Base-by-base conservation (phyloP, 192 early-diverging fungal species). In the Podila minutissima region DNA sequence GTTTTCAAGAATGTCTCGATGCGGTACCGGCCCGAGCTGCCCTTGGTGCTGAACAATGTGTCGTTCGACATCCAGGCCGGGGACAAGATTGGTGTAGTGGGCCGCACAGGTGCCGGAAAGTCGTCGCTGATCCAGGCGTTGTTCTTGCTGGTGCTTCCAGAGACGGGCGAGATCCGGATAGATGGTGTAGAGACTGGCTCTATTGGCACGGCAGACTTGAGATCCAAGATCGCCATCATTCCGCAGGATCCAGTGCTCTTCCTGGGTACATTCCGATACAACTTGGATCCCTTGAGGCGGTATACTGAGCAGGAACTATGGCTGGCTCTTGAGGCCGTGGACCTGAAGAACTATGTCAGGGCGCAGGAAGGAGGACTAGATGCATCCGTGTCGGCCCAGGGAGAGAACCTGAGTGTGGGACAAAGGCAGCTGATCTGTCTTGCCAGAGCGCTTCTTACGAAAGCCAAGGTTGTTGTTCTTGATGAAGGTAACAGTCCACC, bases 11-110 rank as follows among this genome's bases (percentile, higher is more conserved):
- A 94, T 57, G 85, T 99, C 10, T 79, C 87, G 17, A 81, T 96
- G 61, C 85, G 90, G 57, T 97, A 98, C 59, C 86, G 91, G 13
- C 83, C 88, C 31, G 91, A 88, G 2, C 53, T 74, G 3, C 84
- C 86, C 22, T 89, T 86, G 1, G 95, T 97, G 4, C 83, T 98
- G 19, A 94, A 90, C 48, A 81, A 85, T 26, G 79, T 99, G 22
- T 88, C 88, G 17, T 90, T 97, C 57, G 28, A 38, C 0, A 88
- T 96, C 58, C 75, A 83, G 0, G 79, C 90, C 4, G 74, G 75
- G 20, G 84, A 88, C 68, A 96, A 95, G 69, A 93, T 98, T 74
- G 97, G 95, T 28, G 90, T 98, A 3, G 95, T 96, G 22, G 96
- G 96, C 4, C 69, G 95, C 22, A 94, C 95, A 5, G 95, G 94